Conservation (phyloP, 2,329 filamentous ascomycete genomes). For the Stagonosporopsis rhizophila region DNA sequence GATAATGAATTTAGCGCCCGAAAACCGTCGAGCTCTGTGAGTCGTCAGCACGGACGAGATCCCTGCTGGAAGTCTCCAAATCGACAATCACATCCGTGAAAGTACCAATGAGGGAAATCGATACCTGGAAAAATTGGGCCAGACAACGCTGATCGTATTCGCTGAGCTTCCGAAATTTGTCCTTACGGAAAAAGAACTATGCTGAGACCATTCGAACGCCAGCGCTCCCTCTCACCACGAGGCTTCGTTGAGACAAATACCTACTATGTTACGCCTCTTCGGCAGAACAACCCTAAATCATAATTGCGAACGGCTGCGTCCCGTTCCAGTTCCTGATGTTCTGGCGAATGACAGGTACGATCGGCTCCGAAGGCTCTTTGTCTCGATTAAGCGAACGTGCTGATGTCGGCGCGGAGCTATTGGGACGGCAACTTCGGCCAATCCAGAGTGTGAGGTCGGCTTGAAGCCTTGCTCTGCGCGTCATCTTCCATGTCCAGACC, state of each 20-base stretch:
- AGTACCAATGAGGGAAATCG: slow-evolving; percentile 39
- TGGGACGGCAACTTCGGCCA: slow-evolving; percentile 42
- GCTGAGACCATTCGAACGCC: slow-evolving; percentile 42
- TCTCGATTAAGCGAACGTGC: slow-evolving; percentile 41
- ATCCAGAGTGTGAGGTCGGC: slow-evolving; percentile 40
- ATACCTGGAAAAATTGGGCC: slow-evolving; percentile 37
- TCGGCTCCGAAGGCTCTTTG: slow-evolving; percentile 43
- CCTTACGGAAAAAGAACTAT: slow-evolving; percentile 42
- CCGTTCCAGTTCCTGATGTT: slow-evolving; percentile 34
- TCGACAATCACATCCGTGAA: slow-evolving; percentile 38
- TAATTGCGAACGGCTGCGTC: slow-evolving; percentile 40
- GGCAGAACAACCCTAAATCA: slow-evolving; percentile 34
- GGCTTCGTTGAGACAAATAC: slow-evolving; percentile 26
- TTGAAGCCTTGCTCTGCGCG: slow-evolving; percentile 39
- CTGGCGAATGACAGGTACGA: slow-evolving; percentile 45
- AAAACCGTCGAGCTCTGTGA: slow-evolving; percentile 39
- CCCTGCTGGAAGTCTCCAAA: slow-evolving; percentile 47
- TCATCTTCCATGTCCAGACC: slow-evolving; percentile 39
- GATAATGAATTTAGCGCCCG: slow-evolving; percentile 47
- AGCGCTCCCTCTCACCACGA: slow-evolving; percentile 31
- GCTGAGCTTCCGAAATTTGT: slow-evolving; percentile 47
- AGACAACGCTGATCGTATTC: slow-evolving; percentile 49
- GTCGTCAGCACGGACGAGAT: slow-evolving; percentile 36
- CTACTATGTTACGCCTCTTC: slow-evolving; percentile 28
- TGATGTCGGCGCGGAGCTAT: slow-evolving; percentile 44